These are phyloP conservation scores for Syncephalastrum racemosum DNA, from an alignment of 371 early-diverging fungal genomes.

Conservation along the genomic window DNA sequence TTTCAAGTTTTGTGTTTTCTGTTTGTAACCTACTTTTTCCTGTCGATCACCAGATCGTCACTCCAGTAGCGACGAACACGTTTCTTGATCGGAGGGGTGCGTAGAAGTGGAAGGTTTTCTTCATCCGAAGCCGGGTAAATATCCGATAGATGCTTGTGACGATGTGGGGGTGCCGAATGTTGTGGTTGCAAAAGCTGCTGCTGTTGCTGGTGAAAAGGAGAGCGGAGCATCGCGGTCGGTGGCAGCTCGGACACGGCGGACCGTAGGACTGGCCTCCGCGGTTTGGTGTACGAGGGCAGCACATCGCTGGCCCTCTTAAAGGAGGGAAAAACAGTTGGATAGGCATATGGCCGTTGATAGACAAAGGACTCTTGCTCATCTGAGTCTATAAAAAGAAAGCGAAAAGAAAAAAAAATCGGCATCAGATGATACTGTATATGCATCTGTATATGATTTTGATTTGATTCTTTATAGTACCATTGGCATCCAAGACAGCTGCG, in stretches of 20 bases:
- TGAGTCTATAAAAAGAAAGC: conserved; percentile 27
- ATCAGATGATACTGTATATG: not conserved
- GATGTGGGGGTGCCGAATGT: not conserved
- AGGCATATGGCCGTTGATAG: conserved; percentile 27
- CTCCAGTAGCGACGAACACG: too few species aligned
- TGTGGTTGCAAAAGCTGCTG: not conserved
- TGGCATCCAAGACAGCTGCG: conserved; percentile 50
- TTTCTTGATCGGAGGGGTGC: too few species aligned
- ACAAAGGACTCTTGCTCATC: conserved; percentile 40
- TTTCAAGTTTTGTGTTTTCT: not conserved
- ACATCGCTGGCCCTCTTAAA: conserved; percentile 15
- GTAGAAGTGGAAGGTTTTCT: conserved; percentile 5
- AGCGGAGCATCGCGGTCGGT: conserved; percentile 20
- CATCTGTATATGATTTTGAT: conserved; percentile 4
- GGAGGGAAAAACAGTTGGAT: conserved; percentile 25
- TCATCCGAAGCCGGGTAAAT: conserved; percentile 1
- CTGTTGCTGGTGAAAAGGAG: conserved; percentile 5
- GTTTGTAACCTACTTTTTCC: too few species aligned
- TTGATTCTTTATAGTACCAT: conserved; percentile 27
- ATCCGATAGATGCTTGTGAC: conserved; percentile 2
- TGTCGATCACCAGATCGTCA: too few species aligned
- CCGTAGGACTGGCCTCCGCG: conserved; percentile 35
- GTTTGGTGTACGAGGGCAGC: conserved; percentile 15
- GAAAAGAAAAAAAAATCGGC: not conserved
- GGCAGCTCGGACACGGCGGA: conserved; percentile 43